Percentiles rank a stretch among this genome's conserved stretches.
Conservation (phyloP, 108 stramenopile species). For the Cyclotella baltica region DNA sequence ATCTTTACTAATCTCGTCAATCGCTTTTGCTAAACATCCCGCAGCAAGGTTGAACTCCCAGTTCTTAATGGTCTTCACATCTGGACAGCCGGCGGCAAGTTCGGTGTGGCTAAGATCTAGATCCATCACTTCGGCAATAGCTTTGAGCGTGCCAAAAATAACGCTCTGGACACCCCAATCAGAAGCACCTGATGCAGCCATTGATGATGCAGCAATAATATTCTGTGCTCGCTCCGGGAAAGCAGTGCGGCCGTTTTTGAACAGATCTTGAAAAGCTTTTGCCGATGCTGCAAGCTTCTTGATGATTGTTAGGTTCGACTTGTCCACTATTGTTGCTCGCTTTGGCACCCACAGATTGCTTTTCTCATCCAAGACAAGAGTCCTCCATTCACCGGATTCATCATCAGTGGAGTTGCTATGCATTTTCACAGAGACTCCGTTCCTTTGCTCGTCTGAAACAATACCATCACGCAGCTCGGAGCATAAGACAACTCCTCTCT, state of each 20-base stretch:
- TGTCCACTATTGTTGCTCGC: not conserved
- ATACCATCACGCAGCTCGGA: not conserved
- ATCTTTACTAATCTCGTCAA: not conserved
- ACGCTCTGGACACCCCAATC: conserved; percentile 8
- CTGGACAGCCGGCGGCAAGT: not conserved
- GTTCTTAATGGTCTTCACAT: not conserved
- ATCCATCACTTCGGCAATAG: conserved; percentile 3
- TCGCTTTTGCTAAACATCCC: not conserved
- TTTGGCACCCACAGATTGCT: conserved; percentile 1
- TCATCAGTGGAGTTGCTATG: no score
- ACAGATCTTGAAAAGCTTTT: not conserved
- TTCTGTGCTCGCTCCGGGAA: not conserved
- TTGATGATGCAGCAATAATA: not conserved
- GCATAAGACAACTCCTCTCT: not conserved
- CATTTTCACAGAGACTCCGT: not conserved
- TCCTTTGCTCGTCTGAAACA: not conserved
- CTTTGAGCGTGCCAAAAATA: not conserved
- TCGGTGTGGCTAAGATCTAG: not conserved
- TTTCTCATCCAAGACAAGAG: conserved; percentile 5
- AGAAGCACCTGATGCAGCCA: not conserved
- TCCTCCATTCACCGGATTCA: not conserved
- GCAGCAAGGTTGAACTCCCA: conserved; percentile 3
- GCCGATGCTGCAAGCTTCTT: not conserved
- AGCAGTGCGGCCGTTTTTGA: not conserved
- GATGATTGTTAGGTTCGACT: not conserved